phyloP scores from a whole-genome alignment of 139 green algal genomes.

The Penium margaritaceum region DNA sequence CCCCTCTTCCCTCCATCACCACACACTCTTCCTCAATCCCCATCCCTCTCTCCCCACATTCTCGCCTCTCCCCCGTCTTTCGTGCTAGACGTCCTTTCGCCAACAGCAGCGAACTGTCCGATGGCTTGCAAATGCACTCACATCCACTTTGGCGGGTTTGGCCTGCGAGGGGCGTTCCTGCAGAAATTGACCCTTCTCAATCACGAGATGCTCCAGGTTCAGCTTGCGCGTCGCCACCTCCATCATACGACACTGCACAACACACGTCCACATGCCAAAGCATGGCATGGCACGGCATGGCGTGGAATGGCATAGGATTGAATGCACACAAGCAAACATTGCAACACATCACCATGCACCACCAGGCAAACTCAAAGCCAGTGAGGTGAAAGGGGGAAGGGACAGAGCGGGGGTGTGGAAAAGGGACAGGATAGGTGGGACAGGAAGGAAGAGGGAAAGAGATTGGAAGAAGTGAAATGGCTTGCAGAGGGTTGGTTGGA shows the following conservation, averaged over 20 bases:
- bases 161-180: neutral
- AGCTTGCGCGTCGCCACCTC: conserved; percentile 77
- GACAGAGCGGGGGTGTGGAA: neutral
- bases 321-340: neutral
- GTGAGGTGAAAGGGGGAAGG: neutral
- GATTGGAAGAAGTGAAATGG: neutral
- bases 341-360: neutral
- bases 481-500: neutral
- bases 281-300: neutral
- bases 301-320: neutral
- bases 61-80: too few relatives aligned
- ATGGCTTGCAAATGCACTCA: too few relatives aligned
- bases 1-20: too few relatives aligned
- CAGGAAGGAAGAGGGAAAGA: neutral
- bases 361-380: neutral
- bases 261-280: neutral
- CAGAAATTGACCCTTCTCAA: conserved; percentile 87
- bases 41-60: too few relatives aligned
- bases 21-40: too few relatives aligned
- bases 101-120: too few relatives aligned
- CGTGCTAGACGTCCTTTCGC: too few relatives aligned
- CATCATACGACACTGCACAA: conserved; percentile 74
- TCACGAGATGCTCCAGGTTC: conserved; percentile 80
- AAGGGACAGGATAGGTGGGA: neutral
- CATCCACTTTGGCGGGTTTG: neutral